These are phyloP conservation scores for Yamadazyma diddensiae DNA, from an alignment of 1,139 yeast genomes.

Conservation along the genomic window DNA sequence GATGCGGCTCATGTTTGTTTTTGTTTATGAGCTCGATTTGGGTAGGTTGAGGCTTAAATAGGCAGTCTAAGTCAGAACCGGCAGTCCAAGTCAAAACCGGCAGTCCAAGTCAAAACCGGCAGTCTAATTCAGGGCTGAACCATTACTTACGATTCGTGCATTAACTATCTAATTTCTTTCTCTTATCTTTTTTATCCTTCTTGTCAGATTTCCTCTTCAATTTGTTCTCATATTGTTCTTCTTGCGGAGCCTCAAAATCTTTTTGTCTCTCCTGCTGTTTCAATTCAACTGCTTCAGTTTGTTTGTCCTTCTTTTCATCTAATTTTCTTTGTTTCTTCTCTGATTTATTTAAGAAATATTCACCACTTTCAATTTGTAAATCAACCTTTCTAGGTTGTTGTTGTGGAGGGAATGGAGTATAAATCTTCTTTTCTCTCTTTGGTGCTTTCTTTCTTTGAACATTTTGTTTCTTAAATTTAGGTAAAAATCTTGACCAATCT, in stretches of 20 bases:
- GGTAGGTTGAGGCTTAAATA: background rate
- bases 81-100: background rate
- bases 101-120: background rate
- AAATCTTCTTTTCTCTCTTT: slow-evolving; percentile 71
- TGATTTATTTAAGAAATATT: slow-evolving; percentile 84
- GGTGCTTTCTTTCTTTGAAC: slow-evolving; percentile 89
- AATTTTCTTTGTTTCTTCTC: slow-evolving; percentile 73
- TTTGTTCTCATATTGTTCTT: slow-evolving; percentile 47
- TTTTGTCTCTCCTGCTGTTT: slow-evolving; percentile 71
- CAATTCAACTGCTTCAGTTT: slow-evolving; percentile 63
- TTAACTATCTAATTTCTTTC: slow-evolving; percentile 11
- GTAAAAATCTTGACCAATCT: slow-evolving; percentile 96
- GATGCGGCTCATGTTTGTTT: slow-evolving; percentile 2
- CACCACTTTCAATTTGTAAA: slow-evolving; percentile 97
- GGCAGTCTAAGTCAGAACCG: background rate
- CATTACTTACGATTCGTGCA: slow-evolving; percentile 2
- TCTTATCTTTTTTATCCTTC: slow-evolving; percentile 19
- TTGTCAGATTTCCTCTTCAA: slow-evolving; percentile 20
- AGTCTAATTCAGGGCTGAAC: no score
- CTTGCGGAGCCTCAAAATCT: slow-evolving; percentile 85
- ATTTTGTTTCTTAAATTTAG: slow-evolving; percentile 94
- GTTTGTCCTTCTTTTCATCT: slow-evolving; percentile 76
- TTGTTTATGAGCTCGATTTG: slow-evolving; percentile 1
- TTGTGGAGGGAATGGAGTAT: slow-evolving; percentile 99
- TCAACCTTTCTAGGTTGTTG: slow-evolving; percentile 97